Evolutionary conservation across 1,284 basidiomycete species (phyloP).

Genomic region (Apiotrichum siamense): DNA sequence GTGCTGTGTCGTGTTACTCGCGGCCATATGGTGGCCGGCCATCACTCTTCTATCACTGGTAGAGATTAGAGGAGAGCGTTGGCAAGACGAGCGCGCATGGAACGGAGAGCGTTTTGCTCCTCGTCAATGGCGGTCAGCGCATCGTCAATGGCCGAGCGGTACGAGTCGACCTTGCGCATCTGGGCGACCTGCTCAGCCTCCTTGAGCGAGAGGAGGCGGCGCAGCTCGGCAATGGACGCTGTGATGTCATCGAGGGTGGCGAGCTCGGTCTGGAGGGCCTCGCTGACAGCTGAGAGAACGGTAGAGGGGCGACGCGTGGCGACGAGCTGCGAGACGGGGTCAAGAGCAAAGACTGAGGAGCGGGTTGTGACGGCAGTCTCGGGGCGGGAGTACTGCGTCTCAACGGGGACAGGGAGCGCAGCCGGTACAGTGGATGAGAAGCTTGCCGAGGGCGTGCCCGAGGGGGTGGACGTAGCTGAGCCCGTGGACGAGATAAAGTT

Average conservation of each 20-base stretch:
- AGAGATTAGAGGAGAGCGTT: background rate
- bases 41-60: no score
- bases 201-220: slow-evolving; percentile 3
- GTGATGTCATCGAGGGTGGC: background rate
- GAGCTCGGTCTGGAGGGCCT: background rate
- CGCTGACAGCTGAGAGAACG: background rate
- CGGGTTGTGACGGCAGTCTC: background rate
- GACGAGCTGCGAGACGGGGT: slow-evolving; percentile 4
- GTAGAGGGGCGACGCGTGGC: slow-evolving; percentile 2
- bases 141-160: slow-evolving; percentile 6
- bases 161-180: slow-evolving; percentile 1
- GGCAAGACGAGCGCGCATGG: slow-evolving; percentile 2
- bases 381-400: background rate
- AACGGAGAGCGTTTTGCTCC: slow-evolving; percentile 1
- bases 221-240: slow-evolving; percentile 4
- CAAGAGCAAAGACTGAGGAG: background rate
- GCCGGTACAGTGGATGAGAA: background rate
- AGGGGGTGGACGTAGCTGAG: background rate
- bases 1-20: no score
- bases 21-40: no score
- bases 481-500: background rate
- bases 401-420: background rate
- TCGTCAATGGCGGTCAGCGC: slow-evolving; percentile 5
- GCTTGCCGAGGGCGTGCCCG: background rate
- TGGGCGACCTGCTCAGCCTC: slow-evolving; percentile 4